phyloP scores from a whole-genome alignment of 1,139 yeast species.

The Geotrichum cucujoidarum region DNA sequence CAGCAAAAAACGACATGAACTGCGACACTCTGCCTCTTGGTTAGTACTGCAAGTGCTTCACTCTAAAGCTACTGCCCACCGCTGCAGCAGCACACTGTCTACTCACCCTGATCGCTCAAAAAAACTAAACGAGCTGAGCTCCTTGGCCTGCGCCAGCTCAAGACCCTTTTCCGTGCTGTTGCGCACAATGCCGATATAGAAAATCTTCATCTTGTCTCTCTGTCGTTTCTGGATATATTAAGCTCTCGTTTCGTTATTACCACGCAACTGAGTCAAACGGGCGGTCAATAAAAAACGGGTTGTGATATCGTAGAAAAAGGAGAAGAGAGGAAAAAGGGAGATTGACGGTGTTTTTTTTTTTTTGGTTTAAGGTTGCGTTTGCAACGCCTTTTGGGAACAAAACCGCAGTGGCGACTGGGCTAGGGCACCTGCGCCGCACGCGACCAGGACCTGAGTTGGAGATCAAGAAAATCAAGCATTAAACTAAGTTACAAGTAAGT shows the following conservation, averaged over 20 bases:
- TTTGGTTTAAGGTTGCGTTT: too few species aligned
- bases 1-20: conserved; percentile 91
- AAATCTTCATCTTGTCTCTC: conserved; percentile 73
- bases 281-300: too few species aligned
- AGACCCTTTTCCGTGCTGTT: conserved; percentile 55
- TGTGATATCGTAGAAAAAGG: background rate
- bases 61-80: background rate
- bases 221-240: too few species aligned
- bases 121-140: conserved; percentile 78
- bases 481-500: too few species aligned
- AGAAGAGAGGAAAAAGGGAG: background rate
- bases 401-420: too few species aligned
- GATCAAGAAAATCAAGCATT: too few species aligned
- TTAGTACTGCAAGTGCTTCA: background rate
- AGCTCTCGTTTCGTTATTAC: too few species aligned
- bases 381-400: too few species aligned
- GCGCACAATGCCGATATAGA: conserved; percentile 80
- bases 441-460: too few species aligned
- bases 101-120: conserved; percentile 62
- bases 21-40: conserved; percentile 43
- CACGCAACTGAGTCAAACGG: too few species aligned
- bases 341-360: too few species aligned
- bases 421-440: too few species aligned
- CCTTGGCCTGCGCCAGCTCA: conserved; percentile 76
- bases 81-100: background rate